Conservation (phyloP, 1,284 basidiomycete species). For the Naganishia sp. region DNA sequence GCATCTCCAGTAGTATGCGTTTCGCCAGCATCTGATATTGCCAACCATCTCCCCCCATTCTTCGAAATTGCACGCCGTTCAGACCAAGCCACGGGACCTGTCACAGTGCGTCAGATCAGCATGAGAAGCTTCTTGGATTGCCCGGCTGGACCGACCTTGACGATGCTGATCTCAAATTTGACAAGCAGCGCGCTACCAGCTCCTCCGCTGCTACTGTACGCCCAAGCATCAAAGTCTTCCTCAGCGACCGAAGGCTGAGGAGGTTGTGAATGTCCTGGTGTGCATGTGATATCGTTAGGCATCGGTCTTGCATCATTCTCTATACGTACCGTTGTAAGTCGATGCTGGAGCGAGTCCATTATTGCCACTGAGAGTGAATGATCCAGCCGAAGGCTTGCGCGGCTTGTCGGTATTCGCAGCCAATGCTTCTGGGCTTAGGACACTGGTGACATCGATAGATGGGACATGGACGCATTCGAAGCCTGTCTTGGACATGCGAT, state of each 20-base stretch:
- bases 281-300: background rate
- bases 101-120: slow-evolving; percentile 11
- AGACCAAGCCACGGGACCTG: slow-evolving; percentile 91
- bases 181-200: slow-evolving; percentile 73
- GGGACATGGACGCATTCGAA: slow-evolving; percentile 96
- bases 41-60: slow-evolving; percentile 91
- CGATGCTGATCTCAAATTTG: slow-evolving; percentile 89
- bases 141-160: slow-evolving; percentile 69
- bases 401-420: slow-evolving; percentile 6
- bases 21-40: slow-evolving; percentile 97
- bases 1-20: slow-evolving; percentile 86
- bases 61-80: slow-evolving; percentile 93
- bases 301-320: background rate
- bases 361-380: background rate
- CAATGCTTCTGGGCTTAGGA: slow-evolving; percentile 48
- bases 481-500: slow-evolving; percentile 83
- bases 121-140: background rate
- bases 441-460: slow-evolving; percentile 80
- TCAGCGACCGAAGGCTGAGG: slow-evolving; percentile 50
- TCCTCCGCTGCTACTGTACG: slow-evolving; percentile 57
- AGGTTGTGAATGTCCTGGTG: slow-evolving; percentile 7
- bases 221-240: slow-evolving; percentile 66
- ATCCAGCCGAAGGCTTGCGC: background rate
- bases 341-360: slow-evolving; percentile 1
- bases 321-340: slow-evolving; percentile 3